Conservation (phyloP, 352 stramenopile species). For the Blastocystis sp. region DNA sequence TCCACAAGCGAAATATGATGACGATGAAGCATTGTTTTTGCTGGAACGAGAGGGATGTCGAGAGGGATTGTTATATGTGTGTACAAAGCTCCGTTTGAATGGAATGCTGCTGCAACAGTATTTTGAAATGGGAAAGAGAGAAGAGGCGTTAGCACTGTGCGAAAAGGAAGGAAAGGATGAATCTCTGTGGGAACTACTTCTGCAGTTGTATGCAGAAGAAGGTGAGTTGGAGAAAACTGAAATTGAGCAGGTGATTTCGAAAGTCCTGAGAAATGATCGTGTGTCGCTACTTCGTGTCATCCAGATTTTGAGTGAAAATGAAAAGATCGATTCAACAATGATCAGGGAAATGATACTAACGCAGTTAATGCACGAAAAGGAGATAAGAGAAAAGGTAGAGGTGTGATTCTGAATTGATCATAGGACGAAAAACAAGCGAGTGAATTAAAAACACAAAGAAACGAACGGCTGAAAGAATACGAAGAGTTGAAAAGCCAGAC, state of each 20-base stretch:
- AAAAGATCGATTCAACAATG: not conserved
- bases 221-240: not conserved
- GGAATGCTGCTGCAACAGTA: constrained; percentile 85
- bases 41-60: constrained; percentile 81
- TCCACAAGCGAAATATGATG: constrained; percentile 79
- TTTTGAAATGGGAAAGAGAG: constrained; percentile 80
- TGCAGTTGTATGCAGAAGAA: not conserved
- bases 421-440: not conserved
- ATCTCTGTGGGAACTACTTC: constrained; percentile 71
- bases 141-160: constrained; percentile 78
- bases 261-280: not conserved
- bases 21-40: constrained; percentile 82
- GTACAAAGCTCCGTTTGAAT: constrained; percentile 85
- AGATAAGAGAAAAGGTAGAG: not conserved
- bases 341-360: not conserved
- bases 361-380: not conserved
- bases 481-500: not conserved
- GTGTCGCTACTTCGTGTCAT: not conserved
- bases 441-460: not conserved
- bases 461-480: not conserved
- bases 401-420: not conserved
- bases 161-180: constrained; percentile 80
- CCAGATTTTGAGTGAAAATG: constrained; percentile 17
- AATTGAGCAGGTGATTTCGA: not conserved
- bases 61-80: constrained; percentile 82